Evolutionary conservation across 1,139 yeast species (phyloP), one percentile per base, ranked within the genome.

Genomic region (Debaryomyces nepalensis): DNA sequence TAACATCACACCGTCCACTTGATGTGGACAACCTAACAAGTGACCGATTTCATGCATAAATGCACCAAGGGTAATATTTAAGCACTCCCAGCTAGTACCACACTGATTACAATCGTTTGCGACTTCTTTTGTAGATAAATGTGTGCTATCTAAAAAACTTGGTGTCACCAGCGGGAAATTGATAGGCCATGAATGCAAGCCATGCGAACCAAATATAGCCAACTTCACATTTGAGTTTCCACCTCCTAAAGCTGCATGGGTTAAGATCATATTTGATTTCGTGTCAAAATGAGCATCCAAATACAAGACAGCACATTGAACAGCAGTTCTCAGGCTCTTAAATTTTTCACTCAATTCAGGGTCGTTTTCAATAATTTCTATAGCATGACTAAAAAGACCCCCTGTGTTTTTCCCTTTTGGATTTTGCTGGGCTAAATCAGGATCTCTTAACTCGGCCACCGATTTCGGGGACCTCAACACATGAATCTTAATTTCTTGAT

Each of bases 31-130:
- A 0, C 97, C 97, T 31, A 91, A 69, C 21, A 80, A 68, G 60
- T 93, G 98, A 2, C 99, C 98, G 41, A 90, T 84, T 60, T 93
- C 98, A 61, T 93, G 99, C 86, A 91, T 76, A 54, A 89, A 90
- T 0, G 98, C 98, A 32, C 99, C 98, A 59, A 88, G 63, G 1
- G 97, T 89, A 32, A 93, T 77, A 47, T 87, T 85, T 33, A 87
- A 66, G 55, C 96, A 87, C 62, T 90, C 97, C 97, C 97, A 93
- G 43, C 85, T 77, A 1, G 96, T 79, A 1, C 95, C 88, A 61
- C 96, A 86, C 58, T 89, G 85, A 54, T 81, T 79, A 49, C 85
- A 74, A 60, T 93, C 99, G 59, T 93, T 90, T 6, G 96, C 97
- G 6, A 91, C 97, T 50, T 87, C 90, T 1, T 58, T 59, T 0